A percentile compares a stretch with the other conserved stretches of the same genome.
Evolutionary conservation across 192 early-diverging fungal species (phyloP).

Genomic region (Coemansia umbellata): DNA sequence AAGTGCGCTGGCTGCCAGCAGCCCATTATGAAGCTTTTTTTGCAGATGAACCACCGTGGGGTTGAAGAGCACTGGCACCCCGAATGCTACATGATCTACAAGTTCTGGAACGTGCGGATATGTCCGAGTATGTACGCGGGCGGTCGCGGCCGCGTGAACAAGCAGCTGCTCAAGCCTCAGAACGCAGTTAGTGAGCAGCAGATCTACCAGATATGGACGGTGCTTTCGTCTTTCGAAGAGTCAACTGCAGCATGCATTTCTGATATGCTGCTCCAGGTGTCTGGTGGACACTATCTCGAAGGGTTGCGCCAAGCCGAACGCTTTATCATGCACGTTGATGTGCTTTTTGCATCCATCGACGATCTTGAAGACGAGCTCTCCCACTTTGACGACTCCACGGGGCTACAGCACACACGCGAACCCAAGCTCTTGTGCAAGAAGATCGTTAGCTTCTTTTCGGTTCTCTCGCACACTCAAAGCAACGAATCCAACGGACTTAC

Average conservation of each 20-base stretch:
- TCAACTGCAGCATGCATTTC: conserved; percentile 92
- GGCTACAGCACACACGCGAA: conserved; percentile 75
- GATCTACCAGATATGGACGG: conserved; percentile 83
- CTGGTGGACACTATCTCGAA: conserved; percentile 76
- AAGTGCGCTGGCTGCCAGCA: conserved; percentile 96
- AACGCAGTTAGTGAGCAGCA: conserved; percentile 70
- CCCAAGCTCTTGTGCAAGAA: conserved; percentile 95
- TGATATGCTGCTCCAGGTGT: conserved; percentile 89
- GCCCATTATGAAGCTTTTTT: conserved; percentile 93
- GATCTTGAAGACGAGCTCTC: conserved; percentile 72
- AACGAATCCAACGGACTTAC: conserved; percentile 57
- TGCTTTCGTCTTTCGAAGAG: conserved; percentile 95
- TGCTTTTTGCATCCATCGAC: conserved; percentile 87
- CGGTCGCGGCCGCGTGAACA: conserved; percentile 41
- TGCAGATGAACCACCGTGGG: conserved; percentile 81
- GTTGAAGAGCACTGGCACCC: conserved; percentile 94
- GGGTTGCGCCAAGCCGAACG: conserved; percentile 76
- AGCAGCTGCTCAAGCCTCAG: conserved; percentile 44
- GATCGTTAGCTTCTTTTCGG: conserved; percentile 91
- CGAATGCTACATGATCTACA: conserved; percentile 99
- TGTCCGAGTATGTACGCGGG: conserved; percentile 47
- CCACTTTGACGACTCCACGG: conserved; percentile 60
- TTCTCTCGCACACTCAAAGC: conserved; percentile 72
- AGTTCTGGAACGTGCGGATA: conserved; percentile 60
- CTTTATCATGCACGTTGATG: conserved; percentile 91